These are phyloP conservation scores for Alopecurus myosuroides DNA, from an alignment of 176 grass and related monocot species.

Conservation along the genomic window DNA sequence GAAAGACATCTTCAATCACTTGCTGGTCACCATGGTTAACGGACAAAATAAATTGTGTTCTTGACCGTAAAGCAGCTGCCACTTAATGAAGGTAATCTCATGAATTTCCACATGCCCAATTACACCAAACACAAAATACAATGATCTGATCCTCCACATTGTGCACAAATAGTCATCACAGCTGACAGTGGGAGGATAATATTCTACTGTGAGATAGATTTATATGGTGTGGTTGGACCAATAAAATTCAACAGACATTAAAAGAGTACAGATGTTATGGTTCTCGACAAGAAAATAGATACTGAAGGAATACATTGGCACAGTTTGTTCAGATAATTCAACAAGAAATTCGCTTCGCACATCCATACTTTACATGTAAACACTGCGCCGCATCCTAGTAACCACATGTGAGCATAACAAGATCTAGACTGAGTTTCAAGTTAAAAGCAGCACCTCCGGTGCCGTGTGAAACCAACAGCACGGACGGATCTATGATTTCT, in stretches of 20 bases:
- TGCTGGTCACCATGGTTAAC: not conserved
- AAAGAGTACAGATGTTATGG: too few relatives aligned
- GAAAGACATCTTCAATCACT: not conserved
- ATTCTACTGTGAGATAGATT: not conserved
- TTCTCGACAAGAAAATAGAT: too few relatives aligned
- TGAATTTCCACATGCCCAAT: not conserved
- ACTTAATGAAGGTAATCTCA: not conserved
- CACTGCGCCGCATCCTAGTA: too few relatives aligned
- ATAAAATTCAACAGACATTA: too few relatives aligned
- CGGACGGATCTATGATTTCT: not conserved
- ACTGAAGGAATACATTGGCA: not conserved
- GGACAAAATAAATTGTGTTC: not conserved
- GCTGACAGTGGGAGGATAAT: not conserved
- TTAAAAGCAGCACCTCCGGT: not conserved
- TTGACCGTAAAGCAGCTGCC: not conserved
- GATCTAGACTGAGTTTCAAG: not conserved
- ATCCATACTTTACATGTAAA: not conserved
- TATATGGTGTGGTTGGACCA: too few relatives aligned
- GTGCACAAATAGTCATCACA: not conserved
- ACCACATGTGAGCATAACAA: not conserved
- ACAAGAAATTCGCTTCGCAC: not conserved
- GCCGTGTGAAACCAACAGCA: not conserved
- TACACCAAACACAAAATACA: not conserved
- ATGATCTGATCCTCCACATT: not conserved
- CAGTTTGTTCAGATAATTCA: not conserved